Base-by-base conservation (phyloP, 2,329 filamentous ascomycete species). In the Penicillium sclerotiorum region DNA sequence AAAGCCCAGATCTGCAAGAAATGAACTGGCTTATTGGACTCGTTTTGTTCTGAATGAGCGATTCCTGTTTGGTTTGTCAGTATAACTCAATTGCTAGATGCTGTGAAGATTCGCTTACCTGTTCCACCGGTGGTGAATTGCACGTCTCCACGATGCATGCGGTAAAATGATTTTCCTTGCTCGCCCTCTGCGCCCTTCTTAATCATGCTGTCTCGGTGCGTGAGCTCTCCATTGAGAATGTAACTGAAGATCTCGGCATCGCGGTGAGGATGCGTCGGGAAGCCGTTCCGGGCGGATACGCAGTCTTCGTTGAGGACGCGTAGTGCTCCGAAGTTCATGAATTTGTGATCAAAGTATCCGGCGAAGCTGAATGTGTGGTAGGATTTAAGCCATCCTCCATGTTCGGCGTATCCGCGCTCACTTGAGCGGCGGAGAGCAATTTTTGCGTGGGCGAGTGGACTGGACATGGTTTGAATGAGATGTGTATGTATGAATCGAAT, bases 191-290 rank as follows among this genome's bases (percentile, higher is more conserved):
- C 72, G 38, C 83, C 84, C 72, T 86, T 89, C 69, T 83, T 82
- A 60, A 89, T 82, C 86, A 95, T 92, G 53, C 83, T 88, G 73
- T 95, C 90, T 40, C 90, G 86, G 75, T 95, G 91, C 40, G 91
- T 93, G 55, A 95, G 81, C 72, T 93, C 89, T 56, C 91, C 90
- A 39, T 79, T 83, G n/a, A 95, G 78, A 63, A 95, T 87, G 73
- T 95, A 94, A 66, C 81, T 86, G 79, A 93, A 95, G 73, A 95
- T 95, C 71, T 95, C 88, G 69, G 90, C 92, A 69, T 95, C 88
- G 56, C 87, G 82, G 71, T 95, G 91, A 21, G 85, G 85, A 67
- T 95, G 91, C 0, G 89, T 91, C 4, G 90, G 89, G 73, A 95
- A 95, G 4, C 90, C 90, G 8, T 80, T 84, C 52, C 83, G 81